These are phyloP conservation scores for Metschnikowia cerradonensis DNA, from an alignment of 805 yeast genomes.

Conservation along the genomic window DNA sequence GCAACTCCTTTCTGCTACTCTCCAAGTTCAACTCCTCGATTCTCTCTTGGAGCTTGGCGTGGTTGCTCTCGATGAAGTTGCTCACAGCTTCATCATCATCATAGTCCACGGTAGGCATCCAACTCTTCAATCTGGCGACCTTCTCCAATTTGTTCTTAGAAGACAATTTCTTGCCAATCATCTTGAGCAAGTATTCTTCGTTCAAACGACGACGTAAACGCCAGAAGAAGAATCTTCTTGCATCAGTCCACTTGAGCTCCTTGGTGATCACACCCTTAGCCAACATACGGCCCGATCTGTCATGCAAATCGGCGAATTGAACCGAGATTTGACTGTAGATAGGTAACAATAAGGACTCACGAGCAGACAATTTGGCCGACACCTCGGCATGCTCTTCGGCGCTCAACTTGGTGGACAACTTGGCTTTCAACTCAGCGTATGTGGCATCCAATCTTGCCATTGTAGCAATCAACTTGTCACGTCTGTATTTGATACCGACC, in stretches of 20 bases:
- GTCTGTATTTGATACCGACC: constrained; percentile 97
- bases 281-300: constrained; percentile 94
- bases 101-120: constrained; percentile 73
- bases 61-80: constrained; percentile 80
- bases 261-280: constrained; percentile 88
- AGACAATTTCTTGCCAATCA: constrained; percentile 59
- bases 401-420: constrained; percentile 49
- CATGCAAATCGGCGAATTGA: constrained; percentile 97
- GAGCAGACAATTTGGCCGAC: constrained; percentile 62
- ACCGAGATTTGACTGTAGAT: constrained; percentile 88
- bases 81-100: constrained; percentile 78
- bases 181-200: constrained; percentile 81
- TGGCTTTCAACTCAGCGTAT: constrained; percentile 63
- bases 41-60: constrained; percentile 53
- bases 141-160: constrained; percentile 70
- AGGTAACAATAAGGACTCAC: constrained; percentile 80
- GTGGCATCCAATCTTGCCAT: constrained; percentile 84
- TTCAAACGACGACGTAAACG: constrained; percentile 92
- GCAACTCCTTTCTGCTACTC: constrained; percentile 59
- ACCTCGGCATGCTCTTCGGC: constrained; percentile 65
- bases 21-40: constrained; percentile 65
- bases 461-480: constrained; percentile 84
- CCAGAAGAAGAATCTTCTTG: constrained; percentile 99
- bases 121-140: constrained; percentile 80
- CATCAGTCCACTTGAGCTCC: constrained; percentile 77